A percentile compares a stretch with the other conserved stretches of the same genome.
These are phyloP conservation scores for Pseudogymnoascus sp. DNA, from an alignment of 2,329 filamentous ascomycete genomes.

Conservation along the genomic window DNA sequence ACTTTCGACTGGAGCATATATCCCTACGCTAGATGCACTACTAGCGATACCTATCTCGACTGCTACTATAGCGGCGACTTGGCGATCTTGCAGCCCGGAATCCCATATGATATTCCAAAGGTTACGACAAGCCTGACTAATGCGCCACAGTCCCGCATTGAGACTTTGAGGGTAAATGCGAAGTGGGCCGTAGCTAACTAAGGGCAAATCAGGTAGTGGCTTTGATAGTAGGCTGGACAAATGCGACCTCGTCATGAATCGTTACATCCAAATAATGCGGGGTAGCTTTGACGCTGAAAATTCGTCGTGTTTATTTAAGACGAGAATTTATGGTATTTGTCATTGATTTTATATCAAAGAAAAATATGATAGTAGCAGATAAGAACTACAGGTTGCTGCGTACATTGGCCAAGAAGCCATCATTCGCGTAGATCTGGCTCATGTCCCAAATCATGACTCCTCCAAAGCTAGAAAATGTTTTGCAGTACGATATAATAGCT, in stretches of 20 bases:
- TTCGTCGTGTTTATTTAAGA: constrained; percentile 10
- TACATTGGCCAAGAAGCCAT: constrained; percentile 47
- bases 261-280: not conserved
- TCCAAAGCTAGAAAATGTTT: constrained; percentile 54
- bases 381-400: constrained; percentile 23
- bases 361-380: constrained; percentile 24
- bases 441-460: constrained; percentile 67
- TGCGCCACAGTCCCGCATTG: not conserved
- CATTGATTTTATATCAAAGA: constrained; percentile 13
- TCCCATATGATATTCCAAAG: not conserved
- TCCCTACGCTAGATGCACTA: not conserved
- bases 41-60: not conserved
- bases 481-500: constrained; percentile 47
- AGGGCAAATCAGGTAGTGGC: not conserved
- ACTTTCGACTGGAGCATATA: not conserved
- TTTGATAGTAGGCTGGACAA: not conserved
- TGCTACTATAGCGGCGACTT: not conserved
- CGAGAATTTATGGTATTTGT: not conserved
- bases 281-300: not conserved
- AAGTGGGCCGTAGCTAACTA: not conserved
- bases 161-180: not conserved
- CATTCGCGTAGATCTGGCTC: constrained; percentile 53
- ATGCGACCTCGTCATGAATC: not conserved
- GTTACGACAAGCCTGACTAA: not conserved
- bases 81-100: not conserved